Percentiles rank a stretch among this genome's conserved stretches.
phyloP scores from a whole-genome alignment of 2,329 filamentous ascomycete species.

The Colletotrichum acutatum region DNA sequence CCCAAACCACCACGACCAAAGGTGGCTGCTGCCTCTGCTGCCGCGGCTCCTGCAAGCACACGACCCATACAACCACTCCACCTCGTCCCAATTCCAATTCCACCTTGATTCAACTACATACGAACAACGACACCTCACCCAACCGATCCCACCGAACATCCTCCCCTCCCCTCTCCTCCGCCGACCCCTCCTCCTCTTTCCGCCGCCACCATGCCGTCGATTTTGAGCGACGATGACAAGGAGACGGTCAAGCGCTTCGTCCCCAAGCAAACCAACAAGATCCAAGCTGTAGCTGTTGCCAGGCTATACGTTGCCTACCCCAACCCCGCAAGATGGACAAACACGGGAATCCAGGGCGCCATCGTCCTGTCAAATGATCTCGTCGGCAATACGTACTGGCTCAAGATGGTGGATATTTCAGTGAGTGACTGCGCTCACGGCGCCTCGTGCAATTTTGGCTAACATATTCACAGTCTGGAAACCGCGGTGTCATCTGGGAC shows the following conservation, averaged over 20 bases:
- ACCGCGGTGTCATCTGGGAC: slow-evolving; percentile 92
- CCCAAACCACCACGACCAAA: slow-evolving; percentile 24
- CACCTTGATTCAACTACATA: slow-evolving; percentile 32
- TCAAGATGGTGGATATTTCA: slow-evolving; percentile 97
- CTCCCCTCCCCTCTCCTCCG: background rate
- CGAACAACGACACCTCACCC: slow-evolving; percentile 23
- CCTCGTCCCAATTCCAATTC: slow-evolving; percentile 29
- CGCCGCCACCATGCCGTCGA: slow-evolving; percentile 64
- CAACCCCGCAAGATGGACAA: slow-evolving; percentile 87
- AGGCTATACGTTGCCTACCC: slow-evolving; percentile 94
- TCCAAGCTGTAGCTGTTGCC: slow-evolving; percentile 93
- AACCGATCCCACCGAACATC: slow-evolving; percentile 7
- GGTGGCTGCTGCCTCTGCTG: slow-evolving; percentile 25
- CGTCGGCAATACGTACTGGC: slow-evolving; percentile 95
- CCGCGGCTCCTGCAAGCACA: slow-evolving; percentile 31
- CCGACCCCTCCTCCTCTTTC: background rate
- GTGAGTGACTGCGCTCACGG: slow-evolving; percentile 63
- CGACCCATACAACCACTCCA: slow-evolving; percentile 28
- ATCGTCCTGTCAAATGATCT: slow-evolving; percentile 92
- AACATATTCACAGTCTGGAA: slow-evolving; percentile 67
- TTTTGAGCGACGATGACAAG: slow-evolving; percentile 93
- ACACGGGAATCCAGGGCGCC: slow-evolving; percentile 92
- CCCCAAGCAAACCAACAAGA: slow-evolving; percentile 96
- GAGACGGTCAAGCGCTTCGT: slow-evolving; percentile 95
- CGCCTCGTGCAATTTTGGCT: slow-evolving; percentile 35